Conservation (phyloP, 1,284 basidiomycete species). For the Boletus semigastroideus region DNA sequence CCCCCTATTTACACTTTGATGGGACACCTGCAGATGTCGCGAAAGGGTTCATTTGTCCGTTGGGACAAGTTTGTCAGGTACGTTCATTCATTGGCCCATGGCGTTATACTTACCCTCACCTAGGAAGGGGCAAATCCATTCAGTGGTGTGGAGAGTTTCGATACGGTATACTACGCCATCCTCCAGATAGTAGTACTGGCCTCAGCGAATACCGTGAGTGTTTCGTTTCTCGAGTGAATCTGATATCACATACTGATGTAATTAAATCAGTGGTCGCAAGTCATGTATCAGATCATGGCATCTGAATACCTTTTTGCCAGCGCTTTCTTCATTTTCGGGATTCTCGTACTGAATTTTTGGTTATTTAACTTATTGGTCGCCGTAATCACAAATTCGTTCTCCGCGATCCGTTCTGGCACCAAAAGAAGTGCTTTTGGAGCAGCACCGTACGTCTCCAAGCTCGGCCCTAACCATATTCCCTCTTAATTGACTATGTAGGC, state of each 20-base stretch:
- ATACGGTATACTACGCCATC: conserved; percentile 83
- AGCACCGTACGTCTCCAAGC: conserved; percentile 48
- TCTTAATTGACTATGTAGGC: conserved; percentile 32
- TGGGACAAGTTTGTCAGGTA: conserved; percentile 77
- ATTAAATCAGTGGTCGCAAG: conserved; percentile 58
- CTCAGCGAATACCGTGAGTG: conserved; percentile 70
- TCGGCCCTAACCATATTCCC: background rate
- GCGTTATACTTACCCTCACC: conserved; percentile 1
- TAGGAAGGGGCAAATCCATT: conserved; percentile 73
- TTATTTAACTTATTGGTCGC: conserved; percentile 94
- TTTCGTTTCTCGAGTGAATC: background rate
- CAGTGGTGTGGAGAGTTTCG: conserved; percentile 77
- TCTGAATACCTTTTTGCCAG: conserved; percentile 88
- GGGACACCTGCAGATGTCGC: conserved; percentile 34
- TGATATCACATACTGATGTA: background rate
- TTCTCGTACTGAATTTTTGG: conserved; percentile 91
- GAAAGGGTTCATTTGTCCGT: conserved; percentile 84
- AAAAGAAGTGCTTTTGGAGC: conserved; percentile 94
- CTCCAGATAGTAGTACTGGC: conserved; percentile 88
- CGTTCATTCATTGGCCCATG: conserved; percentile 14
- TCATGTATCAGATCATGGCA: conserved; percentile 93
- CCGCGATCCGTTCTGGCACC: conserved; percentile 85
- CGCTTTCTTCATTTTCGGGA: conserved; percentile 85
- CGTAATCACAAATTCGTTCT: conserved; percentile 95
- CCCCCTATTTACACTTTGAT: conserved; percentile 48